A percentile compares a stretch with the other conserved stretches of the same genome.
phyloP scores from a whole-genome alignment of 192 early-diverging fungal species.

The Coemansia sp. region DNA sequence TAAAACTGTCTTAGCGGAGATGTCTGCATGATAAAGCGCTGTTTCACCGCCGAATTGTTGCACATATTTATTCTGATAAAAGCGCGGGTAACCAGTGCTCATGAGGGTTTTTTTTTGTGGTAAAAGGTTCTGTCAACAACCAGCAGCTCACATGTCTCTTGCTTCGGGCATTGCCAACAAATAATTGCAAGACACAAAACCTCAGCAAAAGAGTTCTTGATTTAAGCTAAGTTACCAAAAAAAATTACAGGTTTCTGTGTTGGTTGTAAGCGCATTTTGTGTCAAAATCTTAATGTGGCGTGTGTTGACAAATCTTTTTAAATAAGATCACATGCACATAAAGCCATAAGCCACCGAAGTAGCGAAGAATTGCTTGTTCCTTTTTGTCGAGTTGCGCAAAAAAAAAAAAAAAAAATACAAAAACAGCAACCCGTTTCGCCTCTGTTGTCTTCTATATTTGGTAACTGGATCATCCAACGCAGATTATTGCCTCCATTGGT shows the following conservation, averaged over 20 bases:
- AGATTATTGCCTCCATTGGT: not conserved
- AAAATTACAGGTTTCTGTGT: too few species aligned
- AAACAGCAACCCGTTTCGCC: not conserved
- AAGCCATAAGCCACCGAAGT: not conserved
- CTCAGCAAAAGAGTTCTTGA: too few species aligned
- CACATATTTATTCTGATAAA: not conserved
- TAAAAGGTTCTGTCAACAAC: not conserved
- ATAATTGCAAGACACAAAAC: too few species aligned
- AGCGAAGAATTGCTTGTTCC: not conserved
- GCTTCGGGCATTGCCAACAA: too few species aligned
- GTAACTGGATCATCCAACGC: not conserved
- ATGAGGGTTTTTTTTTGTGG: not conserved
- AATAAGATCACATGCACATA: not conserved
- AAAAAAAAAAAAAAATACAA: not conserved
- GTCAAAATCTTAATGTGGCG: not conserved
- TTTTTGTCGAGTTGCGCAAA: not conserved
- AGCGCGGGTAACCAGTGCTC: not conserved
- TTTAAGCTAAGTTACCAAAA: too few species aligned
- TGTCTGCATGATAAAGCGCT: too few species aligned
- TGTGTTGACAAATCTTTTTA: not conserved
- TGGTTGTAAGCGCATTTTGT: too few species aligned
- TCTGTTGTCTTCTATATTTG: not conserved
- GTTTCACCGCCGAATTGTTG: not conserved
- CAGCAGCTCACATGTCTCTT: too few species aligned
- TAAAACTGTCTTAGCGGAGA: too few species aligned